Evolutionary conservation across 345 rosid genomes (phyloP).

Genomic region (Corchorus olitorius): DNA sequence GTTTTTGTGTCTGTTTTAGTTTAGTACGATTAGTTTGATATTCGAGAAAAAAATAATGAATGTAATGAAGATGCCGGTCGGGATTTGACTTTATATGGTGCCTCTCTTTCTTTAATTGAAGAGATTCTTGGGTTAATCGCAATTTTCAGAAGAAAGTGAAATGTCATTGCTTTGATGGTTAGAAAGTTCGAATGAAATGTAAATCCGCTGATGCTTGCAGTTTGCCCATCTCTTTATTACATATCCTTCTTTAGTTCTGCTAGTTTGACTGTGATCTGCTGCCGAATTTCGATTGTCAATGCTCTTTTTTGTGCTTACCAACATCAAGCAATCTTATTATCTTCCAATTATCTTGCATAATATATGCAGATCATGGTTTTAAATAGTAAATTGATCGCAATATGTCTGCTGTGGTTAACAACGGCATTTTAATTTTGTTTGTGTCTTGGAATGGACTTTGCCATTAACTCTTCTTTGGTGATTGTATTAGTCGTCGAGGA

Average conservation of each 20-base stretch:
- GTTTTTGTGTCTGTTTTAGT: not conserved
- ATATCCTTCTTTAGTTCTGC: not conserved
- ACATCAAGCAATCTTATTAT: not conserved
- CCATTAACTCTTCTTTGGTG: not conserved
- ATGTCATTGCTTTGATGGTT: not conserved
- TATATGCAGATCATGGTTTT: not conserved
- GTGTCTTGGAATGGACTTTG: not conserved
- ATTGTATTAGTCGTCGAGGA: slow-evolving; percentile 58
- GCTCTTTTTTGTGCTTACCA: not conserved
- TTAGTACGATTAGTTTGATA: not conserved
- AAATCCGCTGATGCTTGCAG: not conserved
- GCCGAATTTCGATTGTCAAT: not conserved
- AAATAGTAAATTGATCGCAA: not conserved
- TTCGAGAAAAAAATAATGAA: not conserved
- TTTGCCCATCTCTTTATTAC: not conserved
- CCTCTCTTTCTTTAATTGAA: not conserved
- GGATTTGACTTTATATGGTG: not conserved
- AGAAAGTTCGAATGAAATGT: not conserved
- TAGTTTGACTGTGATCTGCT: not conserved
- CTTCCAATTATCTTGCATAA: not conserved
- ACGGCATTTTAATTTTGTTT: not conserved
- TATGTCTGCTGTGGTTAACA: not conserved
- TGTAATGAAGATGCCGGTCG: not conserved
- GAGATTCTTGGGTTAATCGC: not conserved
- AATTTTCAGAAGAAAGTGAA: not conserved